phyloP scores from a whole-genome alignment of 257 asterid genomes.

The Nicotiana obtusifolia region DNA sequence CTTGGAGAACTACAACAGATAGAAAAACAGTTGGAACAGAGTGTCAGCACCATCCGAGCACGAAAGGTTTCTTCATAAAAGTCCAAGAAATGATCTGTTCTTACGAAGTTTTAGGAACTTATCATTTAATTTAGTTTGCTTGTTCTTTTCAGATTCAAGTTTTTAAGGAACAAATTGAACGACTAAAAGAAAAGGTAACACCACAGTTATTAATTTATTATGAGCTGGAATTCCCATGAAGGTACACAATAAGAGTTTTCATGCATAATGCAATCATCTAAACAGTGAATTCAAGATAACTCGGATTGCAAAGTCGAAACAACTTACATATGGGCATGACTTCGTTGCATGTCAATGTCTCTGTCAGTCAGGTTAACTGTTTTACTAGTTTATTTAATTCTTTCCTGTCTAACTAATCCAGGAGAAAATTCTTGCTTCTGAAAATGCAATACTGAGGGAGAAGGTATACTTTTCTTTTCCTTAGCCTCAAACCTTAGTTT shows the following conservation, averaged over 20 bases:
- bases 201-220: not conserved
- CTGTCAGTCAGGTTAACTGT: not conserved
- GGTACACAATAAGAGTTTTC: not conserved
- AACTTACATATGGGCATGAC: not conserved
- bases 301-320: not conserved
- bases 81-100: not conserved
- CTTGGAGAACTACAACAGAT: conserved; percentile 70
- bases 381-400: not conserved
- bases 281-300: not conserved
- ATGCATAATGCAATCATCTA: not conserved
- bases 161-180: conserved; percentile 65
- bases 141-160: conserved; percentile 53
- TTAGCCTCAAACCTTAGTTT: not conserved
- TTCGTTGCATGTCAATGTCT: not conserved
- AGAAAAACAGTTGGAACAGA: conserved; percentile 76
- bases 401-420: conserved; percentile 17
- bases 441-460: conserved; percentile 56
- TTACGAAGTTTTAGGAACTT: not conserved
- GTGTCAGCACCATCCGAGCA: conserved; percentile 59
- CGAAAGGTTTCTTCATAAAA: conserved; percentile 45
- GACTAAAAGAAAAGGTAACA: conserved; percentile 68
- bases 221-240: not conserved
- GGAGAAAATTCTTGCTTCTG: conserved; percentile 74
- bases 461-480: conserved; percentile 41
- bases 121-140: not conserved